Base-by-base conservation (phyloP, 345 rosid genomes). In the Hibiscus tridactylites region DNA sequence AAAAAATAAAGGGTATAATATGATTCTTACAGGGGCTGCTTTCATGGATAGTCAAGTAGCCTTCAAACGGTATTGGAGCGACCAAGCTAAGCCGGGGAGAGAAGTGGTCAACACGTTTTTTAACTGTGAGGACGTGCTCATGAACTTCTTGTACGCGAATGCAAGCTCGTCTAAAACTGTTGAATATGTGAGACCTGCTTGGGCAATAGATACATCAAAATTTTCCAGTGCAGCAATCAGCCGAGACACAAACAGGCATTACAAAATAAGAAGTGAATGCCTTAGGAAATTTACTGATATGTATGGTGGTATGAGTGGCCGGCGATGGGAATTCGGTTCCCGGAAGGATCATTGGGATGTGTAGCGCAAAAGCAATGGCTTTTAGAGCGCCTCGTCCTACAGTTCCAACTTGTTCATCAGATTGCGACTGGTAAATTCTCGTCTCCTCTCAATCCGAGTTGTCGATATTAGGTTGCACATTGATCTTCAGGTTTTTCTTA, bases 11-110 rank as follows among this genome's bases (percentile, higher is more conserved):
- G 96, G 98, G 10, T 95, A 95, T 62, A 95, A 95, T 62, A 82
- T 95, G 93, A 86, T 95, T 69, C 91, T 95, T 33, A 95, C 99
- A 0, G 99, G 99, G 31, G 99, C 99, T 49, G 99, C 98, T 15
- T 95, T 92, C 72, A 79, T 92, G 11, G 97, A 95, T 65, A 76
- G 63, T 16, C 73, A 77, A 37, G 31, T 86, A 3, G 97, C 99
- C 8, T 95, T 92, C 65, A 71, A 67, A 52, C 70, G 82, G 81
- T 95, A 95, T 71, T 85, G 96, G 85, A 77, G 92, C 0, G 81
- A 83, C 1, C 73, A 81, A 68, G 98, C 90, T 0, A 83, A 75
- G 77, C 77, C 73, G 0, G 99, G 98, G 46, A 82, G 98, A 63
- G 86, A 82, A 47, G 15, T 87, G 6, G 99, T 95, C 54, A 90